These are phyloP conservation scores for Aspergillus oerlinghausenensis DNA, from an alignment of 2,329 filamentous ascomycete genomes.

Conservation along the genomic window DNA sequence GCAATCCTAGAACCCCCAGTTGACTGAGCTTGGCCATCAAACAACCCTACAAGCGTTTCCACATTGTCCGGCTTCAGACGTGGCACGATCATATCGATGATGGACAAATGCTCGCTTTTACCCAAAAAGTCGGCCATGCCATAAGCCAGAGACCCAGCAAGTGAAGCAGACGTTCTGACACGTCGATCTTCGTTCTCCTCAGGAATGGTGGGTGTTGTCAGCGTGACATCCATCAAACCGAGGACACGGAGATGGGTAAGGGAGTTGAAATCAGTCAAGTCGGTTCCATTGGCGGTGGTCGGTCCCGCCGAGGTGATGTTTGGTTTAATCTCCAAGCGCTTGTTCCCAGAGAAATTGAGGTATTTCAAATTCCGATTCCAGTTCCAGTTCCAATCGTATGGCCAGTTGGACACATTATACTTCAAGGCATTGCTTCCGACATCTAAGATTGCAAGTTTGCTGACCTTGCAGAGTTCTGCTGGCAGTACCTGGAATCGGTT, in stretches of 20 bases:
- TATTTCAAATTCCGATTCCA: constrained; percentile 93
- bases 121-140: constrained; percentile 97
- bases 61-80: constrained; percentile 85
- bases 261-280: constrained; percentile 86
- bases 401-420: constrained; percentile 98
- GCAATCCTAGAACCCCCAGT: constrained; percentile 91
- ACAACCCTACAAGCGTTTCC: constrained; percentile 88
- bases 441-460: constrained; percentile 85
- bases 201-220: constrained; percentile 87
- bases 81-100: constrained; percentile 90
- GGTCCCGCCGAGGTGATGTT: constrained; percentile 54
- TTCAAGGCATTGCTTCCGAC: constrained; percentile 93
- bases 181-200: constrained; percentile 93
- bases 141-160: constrained; percentile 85
- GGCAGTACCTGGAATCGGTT: constrained; percentile 97
- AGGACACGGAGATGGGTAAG: constrained; percentile 79
- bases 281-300: constrained; percentile 52
- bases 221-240: constrained; percentile 95
- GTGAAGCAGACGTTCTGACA: constrained; percentile 92
- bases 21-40: constrained; percentile 87
- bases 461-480: constrained; percentile 89
- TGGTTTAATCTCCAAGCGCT: constrained; percentile 82
- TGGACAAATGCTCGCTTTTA: constrained; percentile 89
- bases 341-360: constrained; percentile 94
- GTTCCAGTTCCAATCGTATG: constrained; percentile 99